A percentile compares a stretch with the other conserved stretches of the same genome.
Conservation (phyloP, 225 moss, liverwort and hornwort species). For the Sphagnum tenellum region DNA sequence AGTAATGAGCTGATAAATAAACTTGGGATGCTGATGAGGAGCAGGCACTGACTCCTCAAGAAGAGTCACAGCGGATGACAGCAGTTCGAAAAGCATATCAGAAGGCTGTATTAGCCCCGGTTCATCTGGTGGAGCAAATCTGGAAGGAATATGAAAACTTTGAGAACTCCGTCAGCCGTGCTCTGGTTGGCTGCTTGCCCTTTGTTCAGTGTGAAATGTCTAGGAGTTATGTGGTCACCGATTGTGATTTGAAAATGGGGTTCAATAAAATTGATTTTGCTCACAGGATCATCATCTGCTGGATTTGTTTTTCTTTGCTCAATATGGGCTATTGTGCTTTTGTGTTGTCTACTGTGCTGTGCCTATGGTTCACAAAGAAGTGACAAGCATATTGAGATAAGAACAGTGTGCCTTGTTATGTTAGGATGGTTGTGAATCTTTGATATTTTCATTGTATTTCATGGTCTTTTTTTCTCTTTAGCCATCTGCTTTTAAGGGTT, state of each 20-base stretch:
- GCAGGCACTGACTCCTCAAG: conserved; percentile 72
- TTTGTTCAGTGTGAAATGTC: conserved; percentile 44
- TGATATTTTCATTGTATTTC: too few species aligned
- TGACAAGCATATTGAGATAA: too few species aligned
- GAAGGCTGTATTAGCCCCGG: conserved; percentile 83
- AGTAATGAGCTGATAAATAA: background rate
- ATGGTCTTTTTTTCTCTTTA: too few species aligned
- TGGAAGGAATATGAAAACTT: conserved; percentile 99
- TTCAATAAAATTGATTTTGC: conserved; percentile 60
- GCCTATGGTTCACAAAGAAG: conserved; percentile 21
- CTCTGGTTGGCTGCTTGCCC: conserved; percentile 84
- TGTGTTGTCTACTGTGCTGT: conserved; percentile 19
- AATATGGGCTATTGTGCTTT: conserved; percentile 24
- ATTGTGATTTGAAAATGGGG: conserved; percentile 50
- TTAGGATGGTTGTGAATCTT: too few species aligned
- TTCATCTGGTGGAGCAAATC: conserved; percentile 81
- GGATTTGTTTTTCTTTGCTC: conserved; percentile 22
- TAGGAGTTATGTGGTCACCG: conserved; percentile 34
- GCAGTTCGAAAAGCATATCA: conserved; percentile 95
- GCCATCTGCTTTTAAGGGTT: too few species aligned
- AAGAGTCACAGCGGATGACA: conserved; percentile 96
- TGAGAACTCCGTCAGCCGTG: conserved; percentile 97
- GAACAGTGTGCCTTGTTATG: too few species aligned
- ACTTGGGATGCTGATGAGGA: conserved; percentile 22
- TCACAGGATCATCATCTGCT: conserved; percentile 29